Percentiles rank a stretch among this genome's conserved stretches.
These are phyloP conservation scores for Lachnellula subtilissima DNA, from an alignment of 2,329 filamentous ascomycete species.

Conservation along the genomic window DNA sequence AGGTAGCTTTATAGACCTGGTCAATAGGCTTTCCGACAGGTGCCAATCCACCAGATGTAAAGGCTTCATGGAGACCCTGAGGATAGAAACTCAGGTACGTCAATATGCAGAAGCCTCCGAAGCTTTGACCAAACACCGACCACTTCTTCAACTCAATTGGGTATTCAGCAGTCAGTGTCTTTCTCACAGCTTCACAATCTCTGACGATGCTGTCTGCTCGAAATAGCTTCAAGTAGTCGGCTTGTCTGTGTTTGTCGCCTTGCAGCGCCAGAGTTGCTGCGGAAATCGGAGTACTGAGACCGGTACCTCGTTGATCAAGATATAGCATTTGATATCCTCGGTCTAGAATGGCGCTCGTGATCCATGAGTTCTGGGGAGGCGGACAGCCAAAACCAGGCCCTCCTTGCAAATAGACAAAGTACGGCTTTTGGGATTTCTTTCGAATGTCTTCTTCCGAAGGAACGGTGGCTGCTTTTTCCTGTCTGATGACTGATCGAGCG, in stretches of 20 bases:
- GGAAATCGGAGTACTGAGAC: conserved; percentile 75
- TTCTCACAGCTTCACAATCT: conserved; percentile 81
- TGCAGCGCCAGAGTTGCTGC: conserved; percentile 63
- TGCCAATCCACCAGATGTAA: conserved; percentile 78
- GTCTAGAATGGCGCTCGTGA: conserved; percentile 67
- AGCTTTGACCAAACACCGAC: conserved; percentile 82
- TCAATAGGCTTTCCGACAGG: conserved; percentile 69
- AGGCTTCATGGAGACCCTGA: conserved; percentile 73
- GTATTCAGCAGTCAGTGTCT: conserved; percentile 65
- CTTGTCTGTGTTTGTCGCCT: conserved; percentile 63
- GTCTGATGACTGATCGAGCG: conserved; percentile 65
- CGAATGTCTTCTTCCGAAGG: conserved; percentile 32
- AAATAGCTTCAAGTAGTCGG: conserved; percentile 76
- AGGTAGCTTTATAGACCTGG: conserved; percentile 70
- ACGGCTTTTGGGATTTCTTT: conserved; percentile 50
- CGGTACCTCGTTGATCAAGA: conserved; percentile 89
- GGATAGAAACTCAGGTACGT: conserved; percentile 82
- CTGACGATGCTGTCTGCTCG: conserved; percentile 85
- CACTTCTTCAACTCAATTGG: conserved; percentile 69
- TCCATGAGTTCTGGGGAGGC: conserved; percentile 66
- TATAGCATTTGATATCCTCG: conserved; percentile 81
- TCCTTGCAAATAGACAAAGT: conserved; percentile 74
- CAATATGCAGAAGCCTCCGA: conserved; percentile 80
- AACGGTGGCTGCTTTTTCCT: conserved; percentile 49
- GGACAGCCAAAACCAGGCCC: conserved; percentile 77